Evolutionary conservation across 2,329 filamentous ascomycete species (phyloP).

Genomic region (Colletotrichum lentis): DNA sequence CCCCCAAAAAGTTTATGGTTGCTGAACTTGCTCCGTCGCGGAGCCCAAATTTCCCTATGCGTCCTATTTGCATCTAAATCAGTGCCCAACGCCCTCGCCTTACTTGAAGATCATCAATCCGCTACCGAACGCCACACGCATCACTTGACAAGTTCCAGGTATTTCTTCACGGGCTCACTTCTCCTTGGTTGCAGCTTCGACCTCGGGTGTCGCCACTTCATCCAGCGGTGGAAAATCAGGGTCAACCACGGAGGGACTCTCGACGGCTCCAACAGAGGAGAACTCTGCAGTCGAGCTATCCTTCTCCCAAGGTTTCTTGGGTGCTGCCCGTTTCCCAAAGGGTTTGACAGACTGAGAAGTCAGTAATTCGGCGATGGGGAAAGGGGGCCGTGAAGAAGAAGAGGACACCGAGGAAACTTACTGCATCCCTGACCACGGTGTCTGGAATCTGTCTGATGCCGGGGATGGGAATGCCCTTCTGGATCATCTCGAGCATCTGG

Average conservation of each 20-base stretch:
- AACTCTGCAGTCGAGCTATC: conserved; percentile 43
- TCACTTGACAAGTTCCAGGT: neutral
- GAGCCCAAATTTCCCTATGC: too few species aligned
- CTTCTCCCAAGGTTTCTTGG: conserved; percentile 81
- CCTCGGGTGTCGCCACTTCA: conserved; percentile 27
- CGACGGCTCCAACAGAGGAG: neutral
- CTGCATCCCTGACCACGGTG: conserved; percentile 76
- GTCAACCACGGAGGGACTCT: conserved; percentile 45
- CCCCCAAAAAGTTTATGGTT: neutral
- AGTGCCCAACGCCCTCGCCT: neutral
- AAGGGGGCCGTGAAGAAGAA: neutral
- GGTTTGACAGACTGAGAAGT: conserved; percentile 55
- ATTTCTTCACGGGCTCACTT: neutral
- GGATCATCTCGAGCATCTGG: conserved; percentile 85
- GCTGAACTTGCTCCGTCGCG: neutral
- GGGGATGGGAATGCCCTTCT: conserved; percentile 81
- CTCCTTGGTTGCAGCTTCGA: conserved; percentile 6
- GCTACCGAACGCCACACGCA: conserved; percentile 19
- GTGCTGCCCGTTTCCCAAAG: conserved; percentile 56
- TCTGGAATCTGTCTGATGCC: conserved; percentile 88
- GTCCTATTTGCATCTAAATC: neutral
- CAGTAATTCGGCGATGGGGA: neutral
- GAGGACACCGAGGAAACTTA: conserved; percentile 49
- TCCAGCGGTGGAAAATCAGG: conserved; percentile 47
- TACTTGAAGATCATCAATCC: neutral